Evolutionary conservation across 2,329 filamentous ascomycete genomes (phyloP), one percentile per base, ranked within the genome.

Genomic region (Hysterium pulicare): DNA sequence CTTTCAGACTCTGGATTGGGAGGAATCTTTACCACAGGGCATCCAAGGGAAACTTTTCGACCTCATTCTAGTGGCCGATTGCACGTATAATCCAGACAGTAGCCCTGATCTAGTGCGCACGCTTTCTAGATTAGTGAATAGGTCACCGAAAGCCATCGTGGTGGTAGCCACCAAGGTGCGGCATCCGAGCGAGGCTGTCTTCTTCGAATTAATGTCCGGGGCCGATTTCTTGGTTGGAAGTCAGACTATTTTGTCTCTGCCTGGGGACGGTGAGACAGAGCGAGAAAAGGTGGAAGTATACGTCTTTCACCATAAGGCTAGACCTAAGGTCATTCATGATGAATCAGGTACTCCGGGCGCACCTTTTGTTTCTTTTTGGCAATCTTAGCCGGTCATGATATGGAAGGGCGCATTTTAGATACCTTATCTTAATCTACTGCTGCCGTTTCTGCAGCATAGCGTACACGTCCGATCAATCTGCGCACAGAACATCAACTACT

Each of bases 21-120:
- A 80, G n/a, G 60, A 71, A 11, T 60, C 71, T 3, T 61, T 82
- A 5, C 71, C 76, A 1, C 28, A 46, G 31, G 45, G 41, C 5
- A 40, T 71, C 3, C 49, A 52, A 21, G 54, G 61, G 4, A 58
- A 69, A 28, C 61, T 73, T 9, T 73, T 79, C 53, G 78, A 85
- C 58, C 55, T 87, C 24, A 72, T 87, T 17, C 59, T 86, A 3
- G 76, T 86, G 1, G 81, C 82, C 2, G 84, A 88, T 59, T 87
- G 84, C 64, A 87, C 83, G 2, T 88, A 88, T 66, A 87, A 87
- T 59, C 71, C 77, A 13, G 82, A 85, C 53, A 84, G 79, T 45
- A 75, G 83, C 39, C 79, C 81, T 2, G 73, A 79, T 19, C 68
- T 87, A 28, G 82, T 87, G 6, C 65, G 67, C 21, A 82, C 81